Evolutionary conservation across 805 yeast genomes (phyloP), one percentile per base, ranked within the genome.

Genomic region (Candida montana): DNA sequence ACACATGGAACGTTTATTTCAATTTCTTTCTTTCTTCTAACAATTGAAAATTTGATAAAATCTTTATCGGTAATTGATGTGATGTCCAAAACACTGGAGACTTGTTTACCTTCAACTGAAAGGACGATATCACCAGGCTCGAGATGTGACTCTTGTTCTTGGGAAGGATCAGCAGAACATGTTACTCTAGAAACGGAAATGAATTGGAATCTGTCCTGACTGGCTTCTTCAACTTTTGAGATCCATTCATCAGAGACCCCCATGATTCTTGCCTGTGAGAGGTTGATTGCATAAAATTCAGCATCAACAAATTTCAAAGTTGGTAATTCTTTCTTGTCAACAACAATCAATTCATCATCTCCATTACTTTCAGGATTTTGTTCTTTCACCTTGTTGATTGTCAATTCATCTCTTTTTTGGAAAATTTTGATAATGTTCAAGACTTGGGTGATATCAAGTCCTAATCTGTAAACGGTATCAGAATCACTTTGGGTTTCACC

Each of bases 181-280:
- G 87, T 77, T 2, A 83, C 79, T 52, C 91, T 75, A 11, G 79
- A 69, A 11, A 85, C 91, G 15, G 78, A 67, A 55, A 87, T 72
- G 47, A 90, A 75, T 57, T 87, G 90, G 33, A 82, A 70, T 53
- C 85, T 79, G 54, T 83, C 87, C 20, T 68, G 66, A 39, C 77
- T 73, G 26, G 71, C 73, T 20, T 72, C 68, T 58, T 86, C 95
- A 57, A 86, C 72, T 47, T 69, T 71, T 28, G 68, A 55, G 46
- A 90, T 83, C 95, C 95, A 88, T 33, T 77, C 77, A 51, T 85
- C 91, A 0, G 93, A 77, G 18, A 89, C 95, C n/a, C 95, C 95
- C 54, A 86, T 73, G 34, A 85, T 75, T 61, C 96, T 77, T 3
- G 95, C 95, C 54, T 78, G 82, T 20, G 79, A 72, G 19, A 88